phyloP scores from a whole-genome alignment of 768 basidiomycete genomes.

The Rhodotorula kratochvilovae region DNA sequence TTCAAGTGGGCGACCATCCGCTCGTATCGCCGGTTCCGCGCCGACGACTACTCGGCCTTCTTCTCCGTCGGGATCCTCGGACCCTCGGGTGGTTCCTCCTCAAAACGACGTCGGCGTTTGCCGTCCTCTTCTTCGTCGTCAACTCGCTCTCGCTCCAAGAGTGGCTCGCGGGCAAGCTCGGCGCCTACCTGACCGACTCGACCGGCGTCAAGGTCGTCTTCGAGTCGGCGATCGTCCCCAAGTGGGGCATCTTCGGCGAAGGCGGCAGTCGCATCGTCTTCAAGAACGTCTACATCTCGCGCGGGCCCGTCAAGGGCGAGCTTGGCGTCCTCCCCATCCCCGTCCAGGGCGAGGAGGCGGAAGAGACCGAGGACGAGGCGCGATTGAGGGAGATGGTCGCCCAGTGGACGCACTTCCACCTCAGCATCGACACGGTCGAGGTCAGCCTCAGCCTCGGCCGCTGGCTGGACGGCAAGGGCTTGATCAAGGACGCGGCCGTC shows the following conservation, averaged over 20 bases:
- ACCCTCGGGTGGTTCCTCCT: conserved; percentile 93
- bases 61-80: conserved; percentile 93
- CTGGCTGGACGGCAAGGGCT: conserved; percentile 93
- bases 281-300: conserved; percentile 91
- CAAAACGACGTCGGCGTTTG: conserved; percentile 97
- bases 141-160: conserved; percentile 70
- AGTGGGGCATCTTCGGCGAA: conserved; percentile 56
- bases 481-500: conserved; percentile 83
- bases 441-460: conserved; percentile 83
- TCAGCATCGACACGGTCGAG: conserved; percentile 90
- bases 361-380: conserved; percentile 22
- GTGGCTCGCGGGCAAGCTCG: conserved; percentile 78
- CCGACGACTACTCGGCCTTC: conserved; percentile 95
- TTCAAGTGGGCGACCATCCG: conserved; percentile 97
- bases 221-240: conserved; percentile 95
- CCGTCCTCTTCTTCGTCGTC: conserved; percentile 78
- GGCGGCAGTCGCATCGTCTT: conserved; percentile 75
- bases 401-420: conserved; percentile 88
- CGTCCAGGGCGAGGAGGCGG: conserved; percentile 5
- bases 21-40: conserved; percentile 82
- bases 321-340: conserved; percentile 29
- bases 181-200: conserved; percentile 85
- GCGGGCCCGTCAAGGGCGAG: conserved; percentile 55
- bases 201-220: conserved; percentile 93
- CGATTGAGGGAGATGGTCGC: conserved; percentile 37